phyloP scores from a whole-genome alignment of 495 filamentous ascomycete species.

The Penicillium bialowiezense region DNA sequence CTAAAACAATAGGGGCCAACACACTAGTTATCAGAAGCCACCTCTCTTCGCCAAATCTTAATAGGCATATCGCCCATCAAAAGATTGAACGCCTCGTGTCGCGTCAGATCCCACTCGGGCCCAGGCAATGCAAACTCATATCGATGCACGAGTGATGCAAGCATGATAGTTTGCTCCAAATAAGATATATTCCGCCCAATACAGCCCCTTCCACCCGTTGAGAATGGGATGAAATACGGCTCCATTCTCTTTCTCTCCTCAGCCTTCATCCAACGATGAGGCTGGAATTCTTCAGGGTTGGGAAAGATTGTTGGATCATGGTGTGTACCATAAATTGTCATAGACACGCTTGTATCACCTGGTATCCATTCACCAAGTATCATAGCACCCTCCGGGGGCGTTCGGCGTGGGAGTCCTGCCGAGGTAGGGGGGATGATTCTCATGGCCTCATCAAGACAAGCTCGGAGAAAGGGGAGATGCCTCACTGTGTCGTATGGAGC shows the following conservation, averaged over 20 bases:
- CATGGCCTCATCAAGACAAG: slow-evolving; percentile 42
- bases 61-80: slow-evolving; percentile 14
- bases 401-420: slow-evolving; percentile 27
- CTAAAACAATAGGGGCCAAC: background rate
- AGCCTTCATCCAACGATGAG: slow-evolving; percentile 25
- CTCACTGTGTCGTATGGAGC: slow-evolving; percentile 37
- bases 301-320: slow-evolving; percentile 20
- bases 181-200: slow-evolving; percentile 43
- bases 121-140: slow-evolving; percentile 31
- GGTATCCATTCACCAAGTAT: slow-evolving; percentile 34
- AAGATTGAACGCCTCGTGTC: slow-evolving; percentile 13
- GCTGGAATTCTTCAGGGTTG: slow-evolving; percentile 22
- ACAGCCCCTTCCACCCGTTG: slow-evolving; percentile 37
- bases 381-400: slow-evolving; percentile 26
- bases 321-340: slow-evolving; percentile 22
- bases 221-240: slow-evolving; percentile 32
- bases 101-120: slow-evolving; percentile 9
- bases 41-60: slow-evolving; percentile 9
- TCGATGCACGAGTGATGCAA: slow-evolving; percentile 23
- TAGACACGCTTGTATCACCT: slow-evolving; percentile 20
- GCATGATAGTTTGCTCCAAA: slow-evolving; percentile 30
- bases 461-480: slow-evolving; percentile 33
- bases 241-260: slow-evolving; percentile 26
- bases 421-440: slow-evolving; percentile 36
- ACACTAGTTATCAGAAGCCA: background rate